Percentiles rank a stretch among this genome's conserved stretches.
Evolutionary conservation across 2,329 filamentous ascomycete genomes (phyloP).

Genomic region (Drechslerella stenobrocha): DNA sequence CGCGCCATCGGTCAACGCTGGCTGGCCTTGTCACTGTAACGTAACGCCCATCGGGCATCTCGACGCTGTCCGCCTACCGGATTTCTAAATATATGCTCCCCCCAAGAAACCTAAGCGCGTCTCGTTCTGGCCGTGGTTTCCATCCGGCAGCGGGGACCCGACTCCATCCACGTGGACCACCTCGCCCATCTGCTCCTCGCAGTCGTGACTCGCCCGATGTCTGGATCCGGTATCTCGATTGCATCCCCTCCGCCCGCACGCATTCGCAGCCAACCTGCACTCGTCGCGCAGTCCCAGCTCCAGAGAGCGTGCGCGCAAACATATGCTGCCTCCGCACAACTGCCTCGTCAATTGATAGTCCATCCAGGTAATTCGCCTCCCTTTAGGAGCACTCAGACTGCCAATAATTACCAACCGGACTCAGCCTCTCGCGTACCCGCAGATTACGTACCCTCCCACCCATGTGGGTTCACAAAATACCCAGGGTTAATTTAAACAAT

Average conservation of each 20-base stretch:
- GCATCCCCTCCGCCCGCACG: neutral
- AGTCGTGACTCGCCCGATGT: no score
- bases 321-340: no score
- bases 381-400: neutral
- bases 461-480: no score
- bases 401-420: neutral
- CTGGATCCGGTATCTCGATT: no score
- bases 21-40: neutral
- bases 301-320: no score
- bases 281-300: no score
- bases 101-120: neutral
- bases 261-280: no score
- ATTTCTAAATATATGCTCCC: neutral
- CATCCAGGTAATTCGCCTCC: no score
- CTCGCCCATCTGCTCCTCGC: no score
- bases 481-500: neutral
- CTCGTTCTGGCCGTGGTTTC: neutral
- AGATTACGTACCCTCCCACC: conserved; percentile 2
- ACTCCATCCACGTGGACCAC: no score
- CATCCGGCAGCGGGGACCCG: neutral
- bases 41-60: neutral
- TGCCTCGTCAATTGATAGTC: no score
- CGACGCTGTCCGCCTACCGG: neutral
- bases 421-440: neutral
- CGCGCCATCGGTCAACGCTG: neutral